Base-by-base conservation (phyloP, 2,329 filamentous ascomycete genomes). In the Colletotrichum orbiculare region DNA sequence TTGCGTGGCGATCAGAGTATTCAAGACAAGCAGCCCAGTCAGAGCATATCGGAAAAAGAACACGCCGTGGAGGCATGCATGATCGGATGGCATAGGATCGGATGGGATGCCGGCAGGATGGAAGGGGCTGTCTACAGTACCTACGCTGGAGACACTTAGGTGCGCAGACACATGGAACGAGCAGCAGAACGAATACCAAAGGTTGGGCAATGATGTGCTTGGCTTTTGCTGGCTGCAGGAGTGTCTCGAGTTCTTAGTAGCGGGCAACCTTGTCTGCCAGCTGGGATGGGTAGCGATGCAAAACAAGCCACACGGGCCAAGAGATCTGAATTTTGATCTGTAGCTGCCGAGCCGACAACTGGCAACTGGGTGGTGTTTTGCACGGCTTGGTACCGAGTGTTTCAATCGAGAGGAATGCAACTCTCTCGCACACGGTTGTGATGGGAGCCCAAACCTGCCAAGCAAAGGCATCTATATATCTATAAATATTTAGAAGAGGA, bases 371-470 rank as follows among this genome's bases (percentile, higher is more conserved):
- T 17, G 8, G 17, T 65, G 62, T 53, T 65, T 61, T 53, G 57
- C 62, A 61, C 45, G 7, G 46, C 58, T 65, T 57, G 58, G 46
- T 55, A 65, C 58, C 62, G 35, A 54, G 62, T 52, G 62, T 65
- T 61, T 65, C 62, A 56, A 48, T 61, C 17, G 13, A 42, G 43
- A 52, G 33, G 33, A 56, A 62, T 62, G 58, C 52, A 46, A 53
- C 62, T 65, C 46, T 47, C 62, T 42, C 46, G 37, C 43, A 48
- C 46, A n/a, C 15, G 12, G 11, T 25, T n/a, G n/a, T 34, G 41
- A 48, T 54, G 46, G 54, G 39, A 39, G 39, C 12, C 52, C 46
- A 56, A 65, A 65, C 57, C 13, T 57, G 57, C 62, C 61, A 65
- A 38, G 41, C 57, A 60, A 50, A 13, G 35, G 38, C 50, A 39